Conservation (phyloP, 208 protist species). For the Willaertia magna region DNA sequence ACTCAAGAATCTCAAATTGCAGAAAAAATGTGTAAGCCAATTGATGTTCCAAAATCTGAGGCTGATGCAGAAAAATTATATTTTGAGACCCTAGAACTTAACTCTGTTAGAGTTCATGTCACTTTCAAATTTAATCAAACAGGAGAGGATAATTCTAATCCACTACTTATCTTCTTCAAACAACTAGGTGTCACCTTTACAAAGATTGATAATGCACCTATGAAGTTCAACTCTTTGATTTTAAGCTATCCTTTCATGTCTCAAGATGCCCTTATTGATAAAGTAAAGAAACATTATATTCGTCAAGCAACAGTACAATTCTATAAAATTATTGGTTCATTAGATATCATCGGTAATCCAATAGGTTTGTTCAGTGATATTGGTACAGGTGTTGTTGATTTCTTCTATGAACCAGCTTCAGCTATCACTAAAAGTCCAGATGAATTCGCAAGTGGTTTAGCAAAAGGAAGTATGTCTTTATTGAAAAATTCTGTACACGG, state of each 20-base stretch:
- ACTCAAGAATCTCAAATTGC: neutral
- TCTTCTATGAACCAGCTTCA: conserved; percentile 24
- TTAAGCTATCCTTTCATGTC: neutral
- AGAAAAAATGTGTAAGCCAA: neutral
- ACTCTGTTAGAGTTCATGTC: neutral
- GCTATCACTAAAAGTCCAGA: conserved; percentile 2
- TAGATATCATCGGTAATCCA: conserved; percentile 20
- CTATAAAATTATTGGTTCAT: neutral
- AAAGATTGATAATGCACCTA: neutral
- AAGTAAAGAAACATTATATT: neutral
- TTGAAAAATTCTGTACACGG: conserved; percentile 13
- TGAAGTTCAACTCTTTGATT: neutral
- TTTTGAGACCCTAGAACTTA: neutral
- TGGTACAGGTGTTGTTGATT: conserved; percentile 17
- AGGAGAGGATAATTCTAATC: neutral
- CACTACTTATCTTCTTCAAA: neutral
- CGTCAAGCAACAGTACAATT: neutral
- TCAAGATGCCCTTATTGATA: neutral
- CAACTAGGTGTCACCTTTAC: neutral
- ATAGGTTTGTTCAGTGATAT: conserved; percentile 13
- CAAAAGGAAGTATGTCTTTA: neutral
- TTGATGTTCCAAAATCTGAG: neutral
- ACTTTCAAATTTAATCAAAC: neutral
- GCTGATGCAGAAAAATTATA: neutral
- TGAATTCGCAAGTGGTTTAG: neutral